These are phyloP conservation scores for Hippophae gyantsensis DNA, from an alignment of 306 rosid species.

Conservation along the genomic window DNA sequence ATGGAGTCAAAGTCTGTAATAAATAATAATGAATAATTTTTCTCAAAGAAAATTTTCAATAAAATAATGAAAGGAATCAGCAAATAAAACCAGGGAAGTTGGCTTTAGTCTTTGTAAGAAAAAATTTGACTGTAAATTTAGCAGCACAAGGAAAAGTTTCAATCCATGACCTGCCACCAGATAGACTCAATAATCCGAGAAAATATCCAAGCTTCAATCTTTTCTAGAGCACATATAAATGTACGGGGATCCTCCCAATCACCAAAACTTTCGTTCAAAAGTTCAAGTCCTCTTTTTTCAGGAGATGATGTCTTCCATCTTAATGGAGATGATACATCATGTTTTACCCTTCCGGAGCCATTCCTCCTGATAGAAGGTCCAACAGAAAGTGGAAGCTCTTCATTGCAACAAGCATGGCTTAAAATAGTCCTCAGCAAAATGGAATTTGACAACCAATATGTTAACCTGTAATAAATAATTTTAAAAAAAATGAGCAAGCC, in stretches of 20 bases:
- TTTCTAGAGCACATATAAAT: slow-evolving; percentile 60
- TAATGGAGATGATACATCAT: slow-evolving; percentile 31
- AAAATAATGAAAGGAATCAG: too few relatives aligned
- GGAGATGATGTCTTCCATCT: slow-evolving; percentile 58
- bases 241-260: slow-evolving; percentile 56
- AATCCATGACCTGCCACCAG: slow-evolving; percentile 88
- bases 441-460: slow-evolving; percentile 85
- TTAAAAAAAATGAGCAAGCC: neutral
- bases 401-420: slow-evolving; percentile 41
- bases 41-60: too few relatives aligned
- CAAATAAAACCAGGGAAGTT: too few relatives aligned
- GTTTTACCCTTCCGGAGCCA: slow-evolving; percentile 35
- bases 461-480: slow-evolving; percentile 43
- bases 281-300: slow-evolving; percentile 28
- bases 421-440: slow-evolving; percentile 66
- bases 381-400: slow-evolving; percentile 22
- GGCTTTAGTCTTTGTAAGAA: too few relatives aligned
- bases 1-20: slow-evolving; percentile 81
- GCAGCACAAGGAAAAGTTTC: slow-evolving; percentile 5
- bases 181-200: slow-evolving; percentile 86
- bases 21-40: neutral
- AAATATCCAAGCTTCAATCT: slow-evolving; percentile 90
- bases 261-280: slow-evolving; percentile 31
- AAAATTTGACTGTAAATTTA: slow-evolving; percentile 1
- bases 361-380: slow-evolving; percentile 40